Evolutionary conservation across 805 yeast species (phyloP), one percentile per base, ranked within the genome.

Genomic region (Candida qinlingensis): DNA sequence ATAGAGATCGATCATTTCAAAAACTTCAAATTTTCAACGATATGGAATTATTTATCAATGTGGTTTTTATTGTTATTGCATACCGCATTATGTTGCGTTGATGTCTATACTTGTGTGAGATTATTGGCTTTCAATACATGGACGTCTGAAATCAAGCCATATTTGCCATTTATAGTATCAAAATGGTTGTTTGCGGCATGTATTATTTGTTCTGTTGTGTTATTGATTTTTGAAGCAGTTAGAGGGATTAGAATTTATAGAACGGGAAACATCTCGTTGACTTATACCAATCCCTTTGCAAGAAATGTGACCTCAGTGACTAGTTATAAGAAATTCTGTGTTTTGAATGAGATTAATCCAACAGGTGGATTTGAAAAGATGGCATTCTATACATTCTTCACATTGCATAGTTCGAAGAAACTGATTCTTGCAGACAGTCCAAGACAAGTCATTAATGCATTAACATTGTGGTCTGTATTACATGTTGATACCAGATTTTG

Each of bases 121-220:
- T 75, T 89, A 39, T 70, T 88, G 55, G 94, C 85, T 1, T 81
- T 83, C 63, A 77, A 85, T 59, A 71, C 77, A 41, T 85, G 92
- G 92, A 74, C 83, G 4, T 72, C 80, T 5, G 65, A 72, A 40
- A 74, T 76, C 45, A 65, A 69, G 46, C 82, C 83, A 5, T 70
- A 62, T 52, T 62, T 79, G 4, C 70, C 81, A 0, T 73, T 76
- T 51, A 76, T 58, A 61, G 79, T 75, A 48, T 76, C 72, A 50
- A 79, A 70, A 60, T 85, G 92, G 92, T 67, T 85, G n/a, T 85
- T 85, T 60, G 79, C 85, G 19, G 87, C 84, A 4, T 89, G 96
- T 63, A 89, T 89, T 51, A 74, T 89, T 10, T 76, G 86, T 47
- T 84, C 92, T 8, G 70, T 87, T 43, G 65, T 76, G 4, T 67